Conservation (phyloP, 495 filamentous ascomycete species). For the Talaromyces liani region DNA sequence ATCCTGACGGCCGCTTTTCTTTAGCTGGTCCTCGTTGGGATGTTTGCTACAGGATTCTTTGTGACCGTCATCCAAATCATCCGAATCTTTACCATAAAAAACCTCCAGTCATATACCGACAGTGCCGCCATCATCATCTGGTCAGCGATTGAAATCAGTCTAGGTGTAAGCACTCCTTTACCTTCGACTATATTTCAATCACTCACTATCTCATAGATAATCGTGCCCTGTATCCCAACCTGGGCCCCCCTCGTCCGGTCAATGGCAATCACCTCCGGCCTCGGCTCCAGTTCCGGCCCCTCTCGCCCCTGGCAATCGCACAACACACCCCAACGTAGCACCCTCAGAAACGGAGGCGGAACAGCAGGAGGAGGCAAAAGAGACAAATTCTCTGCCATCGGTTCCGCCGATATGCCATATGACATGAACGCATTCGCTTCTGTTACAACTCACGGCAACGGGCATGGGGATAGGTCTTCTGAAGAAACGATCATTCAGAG, state of each 20-base stretch:
- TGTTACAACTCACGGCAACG: not conserved
- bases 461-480: not conserved
- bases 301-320: not conserved
- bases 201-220: conserved; percentile 18
- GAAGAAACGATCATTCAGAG: not conserved
- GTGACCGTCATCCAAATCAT: conserved; percentile 47
- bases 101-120: conserved; percentile 35
- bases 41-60: conserved; percentile 47
- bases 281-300: conserved; percentile 1
- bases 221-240: conserved; percentile 41
- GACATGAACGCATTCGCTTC: not conserved
- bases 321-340: not conserved
- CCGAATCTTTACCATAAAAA: conserved; percentile 42
- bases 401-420: not conserved
- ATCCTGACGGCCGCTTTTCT: no score
- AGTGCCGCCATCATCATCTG: conserved; percentile 40
- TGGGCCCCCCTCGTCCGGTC: conserved; percentile 43
- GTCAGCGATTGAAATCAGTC: conserved; percentile 43
- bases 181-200: not conserved
- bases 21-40: conserved; percentile 33
- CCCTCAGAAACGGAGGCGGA: not conserved
- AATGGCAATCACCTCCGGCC: conserved; percentile 22
- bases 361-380: not conserved
- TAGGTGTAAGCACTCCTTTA: conserved; percentile 25
- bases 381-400: not conserved